Conservation (phyloP, 441 rosid genomes). For the Aquilaria agallochum region DNA sequence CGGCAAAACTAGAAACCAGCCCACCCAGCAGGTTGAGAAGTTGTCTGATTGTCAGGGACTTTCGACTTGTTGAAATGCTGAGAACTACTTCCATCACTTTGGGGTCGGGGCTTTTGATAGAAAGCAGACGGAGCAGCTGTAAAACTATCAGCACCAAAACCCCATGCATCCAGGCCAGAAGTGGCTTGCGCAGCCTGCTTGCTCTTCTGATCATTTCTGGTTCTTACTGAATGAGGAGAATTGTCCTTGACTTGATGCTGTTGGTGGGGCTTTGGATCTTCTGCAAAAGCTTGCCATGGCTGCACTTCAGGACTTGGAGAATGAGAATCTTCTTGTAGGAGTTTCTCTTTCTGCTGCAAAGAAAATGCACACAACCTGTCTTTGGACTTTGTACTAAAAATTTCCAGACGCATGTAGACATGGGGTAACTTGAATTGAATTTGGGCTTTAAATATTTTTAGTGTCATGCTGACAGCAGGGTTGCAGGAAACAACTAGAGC, state of each 20-base stretch:
- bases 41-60: constrained; percentile 37
- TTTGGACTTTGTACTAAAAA: neutral
- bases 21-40: constrained; percentile 93
- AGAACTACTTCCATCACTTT: constrained; percentile 45
- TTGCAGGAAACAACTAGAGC: too few species aligned
- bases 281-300: constrained; percentile 79
- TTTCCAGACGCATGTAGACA: too few species aligned
- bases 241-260: constrained; percentile 22
- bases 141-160: constrained; percentile 75
- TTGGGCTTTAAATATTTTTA: too few species aligned
- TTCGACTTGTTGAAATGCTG: constrained; percentile 39
- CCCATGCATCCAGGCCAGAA: constrained; percentile 64
- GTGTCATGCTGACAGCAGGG: too few species aligned
- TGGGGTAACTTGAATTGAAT: too few species aligned
- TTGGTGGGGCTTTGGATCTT: constrained; percentile 40
- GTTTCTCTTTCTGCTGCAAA: constrained; percentile 40
- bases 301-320: constrained; percentile 42
- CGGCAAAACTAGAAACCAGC: constrained; percentile 67
- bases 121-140: constrained; percentile 41
- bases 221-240: constrained; percentile 48
- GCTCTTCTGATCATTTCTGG: constrained; percentile 37
- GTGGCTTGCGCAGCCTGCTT: constrained; percentile 45
- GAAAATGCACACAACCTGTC: constrained; percentile 14
- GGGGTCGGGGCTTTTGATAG: constrained; percentile 28
- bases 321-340: constrained; percentile 43